Evolutionary conservation across 805 yeast species (phyloP), one percentile per base, ranked within the genome.

Genomic region (Sungouiella thailandica): DNA sequence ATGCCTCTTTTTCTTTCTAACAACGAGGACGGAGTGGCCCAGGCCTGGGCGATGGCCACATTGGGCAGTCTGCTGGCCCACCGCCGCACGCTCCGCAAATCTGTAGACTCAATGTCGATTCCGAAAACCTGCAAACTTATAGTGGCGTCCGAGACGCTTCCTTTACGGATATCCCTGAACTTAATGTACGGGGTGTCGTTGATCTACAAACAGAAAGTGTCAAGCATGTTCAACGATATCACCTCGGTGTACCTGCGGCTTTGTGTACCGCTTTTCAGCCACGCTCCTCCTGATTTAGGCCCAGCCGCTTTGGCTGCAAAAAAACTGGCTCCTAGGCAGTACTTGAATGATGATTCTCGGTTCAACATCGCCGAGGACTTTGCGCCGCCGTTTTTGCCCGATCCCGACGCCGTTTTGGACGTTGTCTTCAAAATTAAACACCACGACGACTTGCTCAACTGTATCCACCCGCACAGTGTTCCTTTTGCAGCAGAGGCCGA

Each of bases 171-270:
- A 12, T 50, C 62, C 0, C 68, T 78, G 0, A 65, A 53, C 31
- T 50, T 76, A 7, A 47, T 76, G 36, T 63, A 68, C 43, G 82
- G 82, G 0, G 55, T 72, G 1, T 56, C 74, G 1, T 41, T 76
- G 28, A 58, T 68, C 17, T 73, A 71, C 47, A 71, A 62, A 36
- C 68, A 70, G 17, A 73, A 78, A 47, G 64, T 72, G 0, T 67
- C 65, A 3, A 68, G 66, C 43, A 64, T 71, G 41, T 62, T 60
- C n/a, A 46, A 45, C 14, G 71, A 66, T 34, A 32, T 58, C 2
- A 39, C 43, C 1, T 17, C 38, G 8, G 31, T 46, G 4, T 37
- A 30, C 19, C 39, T 43, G 16, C 37, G 50, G 23, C 32, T 48
- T 12, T 31, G 28, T 24, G 16, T 15, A 4, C 17, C 30, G 7